These are phyloP conservation scores for Stephania cephalantha DNA, from an alignment of 164 flowering plant genomes.

Conservation along the genomic window DNA sequence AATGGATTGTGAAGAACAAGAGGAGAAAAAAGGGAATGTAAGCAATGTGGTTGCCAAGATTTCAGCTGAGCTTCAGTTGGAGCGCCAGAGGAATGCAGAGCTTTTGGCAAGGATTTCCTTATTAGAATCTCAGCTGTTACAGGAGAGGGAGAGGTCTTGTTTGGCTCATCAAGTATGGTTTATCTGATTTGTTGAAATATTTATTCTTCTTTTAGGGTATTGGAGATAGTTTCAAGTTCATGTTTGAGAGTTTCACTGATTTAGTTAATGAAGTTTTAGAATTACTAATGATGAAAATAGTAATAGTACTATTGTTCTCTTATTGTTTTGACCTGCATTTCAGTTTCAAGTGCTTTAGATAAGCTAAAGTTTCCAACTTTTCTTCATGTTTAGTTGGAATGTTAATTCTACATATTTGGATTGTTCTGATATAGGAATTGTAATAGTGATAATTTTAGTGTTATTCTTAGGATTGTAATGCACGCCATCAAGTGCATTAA, in stretches of 20 bases:
- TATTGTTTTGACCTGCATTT: not conserved
- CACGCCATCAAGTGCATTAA: too few species aligned
- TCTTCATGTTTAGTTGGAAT: too few species aligned
- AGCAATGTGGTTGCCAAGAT: conserved; percentile 27
- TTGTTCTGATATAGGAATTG: too few species aligned
- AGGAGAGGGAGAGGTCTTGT: conserved; percentile 18
- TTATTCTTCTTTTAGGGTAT: not conserved
- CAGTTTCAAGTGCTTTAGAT: too few species aligned
- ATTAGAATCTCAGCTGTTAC: conserved; percentile 40
- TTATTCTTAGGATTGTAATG: too few species aligned
- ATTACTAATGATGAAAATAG: not conserved
- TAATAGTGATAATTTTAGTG: too few species aligned
- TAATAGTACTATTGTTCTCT: not conserved
- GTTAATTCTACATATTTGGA: too few species aligned
- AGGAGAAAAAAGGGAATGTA: conserved; percentile 13
- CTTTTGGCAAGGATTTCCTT: conserved; percentile 43
- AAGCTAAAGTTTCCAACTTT: too few species aligned
- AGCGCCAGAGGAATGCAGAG: conserved; percentile 44
- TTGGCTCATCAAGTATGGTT: conserved; percentile 25
- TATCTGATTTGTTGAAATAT: not conserved
- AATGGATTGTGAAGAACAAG: conserved; percentile 19
- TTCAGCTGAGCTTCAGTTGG: conserved; percentile 42
- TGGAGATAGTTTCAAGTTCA: not conserved
- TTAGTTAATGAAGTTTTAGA: not conserved
- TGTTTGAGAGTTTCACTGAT: not conserved